Evolutionary conservation across 768 basidiomycete genomes (phyloP).

Genomic region (Daedaleopsis sinensis): DNA sequence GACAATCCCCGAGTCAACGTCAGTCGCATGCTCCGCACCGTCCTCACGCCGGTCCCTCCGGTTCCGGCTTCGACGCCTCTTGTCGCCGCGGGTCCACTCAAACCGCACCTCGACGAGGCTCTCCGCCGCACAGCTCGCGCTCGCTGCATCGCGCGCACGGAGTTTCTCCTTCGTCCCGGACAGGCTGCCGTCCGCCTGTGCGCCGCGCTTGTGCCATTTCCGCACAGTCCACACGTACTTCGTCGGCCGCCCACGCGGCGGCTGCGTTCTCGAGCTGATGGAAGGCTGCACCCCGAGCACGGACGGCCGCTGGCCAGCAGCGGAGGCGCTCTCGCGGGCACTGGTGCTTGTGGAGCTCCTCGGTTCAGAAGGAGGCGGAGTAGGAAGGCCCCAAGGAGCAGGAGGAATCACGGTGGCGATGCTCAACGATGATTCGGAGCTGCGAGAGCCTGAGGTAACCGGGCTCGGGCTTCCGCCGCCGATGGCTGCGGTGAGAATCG

Average conservation of each 20-base stretch:
- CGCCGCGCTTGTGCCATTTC: conserved; percentile 66
- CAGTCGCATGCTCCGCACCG: neutral
- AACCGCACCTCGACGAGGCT: conserved; percentile 68
- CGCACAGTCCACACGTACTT: conserved; percentile 81
- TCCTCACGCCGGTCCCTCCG: conserved; percentile 27
- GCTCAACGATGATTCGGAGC: conserved; percentile 7
- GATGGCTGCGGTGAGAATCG: conserved; percentile 6
- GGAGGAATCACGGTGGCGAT: too few species aligned
- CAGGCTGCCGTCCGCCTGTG: conserved; percentile 44
- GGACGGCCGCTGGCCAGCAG: too few species aligned
- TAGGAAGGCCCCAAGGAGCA: conserved; percentile 5
- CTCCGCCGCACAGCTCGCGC: conserved; percentile 13
- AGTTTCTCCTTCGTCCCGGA: conserved; percentile 48
- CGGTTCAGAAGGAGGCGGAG: conserved; percentile 12
- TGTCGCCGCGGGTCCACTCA: conserved; percentile 70
- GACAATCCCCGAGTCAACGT: conserved; percentile 18
- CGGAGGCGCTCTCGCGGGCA: conserved; percentile 16
- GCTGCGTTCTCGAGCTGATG: conserved; percentile 51
- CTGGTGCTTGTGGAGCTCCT: conserved; percentile 41
- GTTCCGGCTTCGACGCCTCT: conserved; percentile 26
- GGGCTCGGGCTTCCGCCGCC: too few species aligned
- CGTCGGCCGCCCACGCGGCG: conserved; percentile 41
- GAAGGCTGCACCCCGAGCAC: conserved; percentile 68
- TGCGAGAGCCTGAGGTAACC: too few species aligned
- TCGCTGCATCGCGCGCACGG: conserved; percentile 24